Evolutionary conservation across 495 filamentous ascomycete species (phyloP), one percentile per base, ranked within the genome.

Genomic region (Recurvomyces mirabilis): DNA sequence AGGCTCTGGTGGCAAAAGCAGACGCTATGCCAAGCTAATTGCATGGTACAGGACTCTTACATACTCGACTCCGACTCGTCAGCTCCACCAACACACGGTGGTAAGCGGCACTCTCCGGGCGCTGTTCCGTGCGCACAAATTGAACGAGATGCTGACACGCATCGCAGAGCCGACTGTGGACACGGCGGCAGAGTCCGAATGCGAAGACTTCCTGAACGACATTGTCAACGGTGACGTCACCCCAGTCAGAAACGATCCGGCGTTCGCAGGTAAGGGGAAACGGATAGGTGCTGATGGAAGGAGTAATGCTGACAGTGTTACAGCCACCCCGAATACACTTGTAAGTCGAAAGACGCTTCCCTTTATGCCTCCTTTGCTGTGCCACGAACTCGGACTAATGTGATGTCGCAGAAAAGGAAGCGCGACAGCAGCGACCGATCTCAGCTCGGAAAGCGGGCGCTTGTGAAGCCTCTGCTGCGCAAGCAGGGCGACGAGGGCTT

Each of bases 141-240:
- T 32, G 4, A 32, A 32, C 12, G 30, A 4, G 30, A 32, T 32
- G 30, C 30, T 32, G 30, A 32, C 30, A 32, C 4, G 30, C 11
- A 32, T 32, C 30, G 30, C 30, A 32, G 30, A 32, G 30, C 30
- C 30, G 30, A 32, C 30, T 32, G 30, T 32, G 30, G 30, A 32
- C 30, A 4, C 4, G 30, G 30, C 4, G 30, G 30, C 4, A 32
- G 30, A 32, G 30, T 32, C 30, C 18, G 30, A 32, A 32, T 32
- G 30, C 30, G 30, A 32, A 32, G 30, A 32, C 30, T 32, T 32
- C 30, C 30, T 32, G 30, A 32, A 32, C 30, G 30, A 32, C 30
- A 32, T 32, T 32, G 30, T 32, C 30, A 32, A 32, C 30, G 12
- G 30, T 32, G 30, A 32, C 12, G 30, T 32, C 30, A 13, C 30